Percentiles rank a stretch among this genome's conserved stretches.
These are phyloP conservation scores for Xylaria acuta DNA, from an alignment of 495 filamentous ascomycete genomes.

Conservation along the genomic window DNA sequence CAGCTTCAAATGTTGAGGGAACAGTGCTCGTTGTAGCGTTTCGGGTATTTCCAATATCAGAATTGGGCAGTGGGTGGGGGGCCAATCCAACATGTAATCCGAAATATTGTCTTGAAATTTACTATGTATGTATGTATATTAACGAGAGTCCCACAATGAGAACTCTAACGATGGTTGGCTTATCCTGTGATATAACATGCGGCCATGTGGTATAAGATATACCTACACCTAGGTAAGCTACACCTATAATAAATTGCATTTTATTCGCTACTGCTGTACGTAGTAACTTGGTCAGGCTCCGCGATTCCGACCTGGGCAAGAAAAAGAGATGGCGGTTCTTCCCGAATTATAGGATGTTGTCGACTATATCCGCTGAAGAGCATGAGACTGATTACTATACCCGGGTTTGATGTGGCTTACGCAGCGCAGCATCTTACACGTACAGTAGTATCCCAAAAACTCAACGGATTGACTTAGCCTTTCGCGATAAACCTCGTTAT, in stretches of 20 bases:
- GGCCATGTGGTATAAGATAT: not conserved
- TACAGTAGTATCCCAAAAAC: slow-evolving; percentile 4
- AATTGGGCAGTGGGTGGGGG: not conserved
- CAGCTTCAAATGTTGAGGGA: not conserved
- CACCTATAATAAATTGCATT: not conserved
- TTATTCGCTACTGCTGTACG: not conserved
- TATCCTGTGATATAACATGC: slow-evolving; percentile 4
- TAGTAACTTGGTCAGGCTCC: not conserved
- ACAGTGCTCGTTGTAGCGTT: not conserved
- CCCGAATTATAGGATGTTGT: slow-evolving; percentile 10
- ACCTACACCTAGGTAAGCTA: slow-evolving; percentile 5
- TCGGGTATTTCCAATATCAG: not conserved
- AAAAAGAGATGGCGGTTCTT: slow-evolving; percentile 10
- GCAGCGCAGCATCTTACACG: slow-evolving; percentile 4
- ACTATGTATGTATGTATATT: not conserved
- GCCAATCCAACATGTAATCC: not conserved
- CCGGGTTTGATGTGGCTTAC: not conserved
- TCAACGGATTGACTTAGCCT: not conserved
- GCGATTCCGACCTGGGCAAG: not conserved
- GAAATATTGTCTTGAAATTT: not conserved
- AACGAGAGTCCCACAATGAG: not conserved
- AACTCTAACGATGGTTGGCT: not conserved
- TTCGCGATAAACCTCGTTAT: not conserved
- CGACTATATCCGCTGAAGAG: not conserved
- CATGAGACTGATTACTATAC: slow-evolving; percentile 11